Base-by-base conservation (phyloP, 352 stramenopile species). In the Pythium brassicae region DNA sequence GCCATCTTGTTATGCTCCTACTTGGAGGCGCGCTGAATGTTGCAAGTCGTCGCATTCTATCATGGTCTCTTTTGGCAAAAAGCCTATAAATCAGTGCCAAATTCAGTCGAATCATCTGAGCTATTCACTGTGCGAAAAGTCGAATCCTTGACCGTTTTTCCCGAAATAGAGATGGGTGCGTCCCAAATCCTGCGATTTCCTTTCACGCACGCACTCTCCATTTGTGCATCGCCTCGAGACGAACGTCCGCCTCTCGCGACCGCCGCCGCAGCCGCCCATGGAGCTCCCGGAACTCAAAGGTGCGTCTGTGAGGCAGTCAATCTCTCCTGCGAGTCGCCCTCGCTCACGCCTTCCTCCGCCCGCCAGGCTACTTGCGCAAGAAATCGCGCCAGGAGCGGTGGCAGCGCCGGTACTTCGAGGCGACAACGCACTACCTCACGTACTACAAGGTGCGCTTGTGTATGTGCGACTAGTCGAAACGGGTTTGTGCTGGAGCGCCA, bases 401-500 rank as follows among this genome's bases (percentile, higher is more conserved):
- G 96, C 96, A 99, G 68, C 95, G 93, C 50, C 87, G 97, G 51
- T 99, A 97, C 78, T 99, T 99, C 68, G 96, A 99, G 78, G 97
- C 92, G 19, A 98, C 97, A 55, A 98, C 95, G 48, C 91, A 98
- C 75, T 98, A 97, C 71, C 76, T 99, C 26, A 98, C 96, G 12
- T 99, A 99, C 76, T 99, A 98, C 78, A 99, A 99, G 87, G 87
- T 96, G 42, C 43, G 55, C 20, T 34, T 4, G 10, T 1, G 23
- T 29, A 48, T 39, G 40, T 15, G n/a, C 14, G 40, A 23, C 39
- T n/a, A n/a, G n/a, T n/a, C 32, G 32, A 20, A 23, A 45, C 19
- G 17, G 8, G 20, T 23, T 25, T 11, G 20, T 2, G n/a, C 8
- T 15, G 22, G 20, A 27, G n/a, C 20, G 42, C 20, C 32, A 37